Evolutionary conservation across 495 filamentous ascomycete species (phyloP), one percentile per base, ranked within the genome.

Genomic region (Emericellopsis terricola): DNA sequence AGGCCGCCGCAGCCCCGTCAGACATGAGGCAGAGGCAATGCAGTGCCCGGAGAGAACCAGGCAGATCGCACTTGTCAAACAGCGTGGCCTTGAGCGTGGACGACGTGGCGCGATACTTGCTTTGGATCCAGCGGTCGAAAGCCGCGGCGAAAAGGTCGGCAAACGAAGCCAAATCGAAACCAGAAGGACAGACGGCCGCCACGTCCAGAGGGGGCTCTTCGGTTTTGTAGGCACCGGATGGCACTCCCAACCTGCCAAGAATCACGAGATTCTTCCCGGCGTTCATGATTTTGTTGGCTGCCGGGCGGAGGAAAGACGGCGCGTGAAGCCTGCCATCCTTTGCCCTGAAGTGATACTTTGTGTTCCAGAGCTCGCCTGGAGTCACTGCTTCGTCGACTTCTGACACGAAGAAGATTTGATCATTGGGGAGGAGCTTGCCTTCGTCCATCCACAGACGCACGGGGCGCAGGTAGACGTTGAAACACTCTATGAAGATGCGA

Each of bases 201-300:
- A 78, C 71, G 15, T 65, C 57, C 28, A 81, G 48, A 9, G 41
- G 54, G 9, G 56, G 49, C 38, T 64, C 64, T 19, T 32, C 37
- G 14, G 32, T 41, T 34, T 37, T 35, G 15, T 33, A 37, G 19
- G 42, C 33, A 30, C 51, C 42, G 28, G 62, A 64, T 6, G 23
- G 11, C 19, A 55, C 55, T 18, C 57, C 65, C 33, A 81, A 63
- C 20, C 73, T 67, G 20, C 73, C 76, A 14, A 93, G 53, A 32
- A 96, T 79, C 1, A 89, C 71, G 39, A 84, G 75, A 44, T 76
- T 89, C 49, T 94, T 94, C 0, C 89, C 87, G 3, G 81, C 76
- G 0, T 72, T 82, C 38, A 93, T 83, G 16, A 94, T 79, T 38
- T 71, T 78, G 9, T 59, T 49, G 1, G 70, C 71, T 1, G 73